A percentile compares a stretch with the other conserved stretches of the same genome.
Evolutionary conservation across 192 early-diverging fungal species (phyloP).

Genomic region (Coemansia pectinata): DNA sequence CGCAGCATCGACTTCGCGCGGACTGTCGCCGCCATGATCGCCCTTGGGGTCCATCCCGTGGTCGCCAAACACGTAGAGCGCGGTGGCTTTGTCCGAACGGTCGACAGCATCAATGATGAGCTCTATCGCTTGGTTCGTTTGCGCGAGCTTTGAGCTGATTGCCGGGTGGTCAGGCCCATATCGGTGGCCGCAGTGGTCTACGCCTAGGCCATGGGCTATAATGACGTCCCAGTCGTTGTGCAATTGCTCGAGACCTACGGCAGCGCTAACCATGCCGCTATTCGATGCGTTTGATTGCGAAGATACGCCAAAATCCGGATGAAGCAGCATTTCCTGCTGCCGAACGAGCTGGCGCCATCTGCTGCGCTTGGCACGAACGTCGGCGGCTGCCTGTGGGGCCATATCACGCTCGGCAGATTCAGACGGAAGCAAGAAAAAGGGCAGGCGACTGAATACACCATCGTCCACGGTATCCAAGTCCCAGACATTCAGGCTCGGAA

Average conservation of each 20-base stretch:
- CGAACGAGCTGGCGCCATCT: slow-evolving; percentile 36
- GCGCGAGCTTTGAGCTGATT: slow-evolving; percentile 81
- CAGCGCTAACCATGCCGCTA: slow-evolving; percentile 26
- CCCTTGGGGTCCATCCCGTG: slow-evolving; percentile 97
- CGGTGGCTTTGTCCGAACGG: slow-evolving; percentile 62
- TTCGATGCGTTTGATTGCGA: not conserved
- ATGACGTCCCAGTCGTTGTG: slow-evolving; percentile 70
- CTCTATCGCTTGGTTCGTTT: slow-evolving; percentile 82
- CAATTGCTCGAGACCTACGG: slow-evolving; percentile 24
- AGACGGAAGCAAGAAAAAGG: slow-evolving; percentile 37
- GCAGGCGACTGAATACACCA: slow-evolving; percentile 69
- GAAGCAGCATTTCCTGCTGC: slow-evolving; percentile 35
- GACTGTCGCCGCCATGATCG: slow-evolving; percentile 96
- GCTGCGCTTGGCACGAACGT: slow-evolving; percentile 13
- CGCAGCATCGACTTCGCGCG: slow-evolving; percentile 82
- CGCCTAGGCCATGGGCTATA: slow-evolving; percentile 92
- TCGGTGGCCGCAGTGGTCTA: slow-evolving; percentile 95
- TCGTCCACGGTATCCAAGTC: slow-evolving; percentile 96
- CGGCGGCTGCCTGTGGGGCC: not conserved
- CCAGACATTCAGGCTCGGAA: slow-evolving; percentile 74
- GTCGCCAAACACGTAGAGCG: slow-evolving; percentile 91
- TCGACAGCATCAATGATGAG: slow-evolving; percentile 66
- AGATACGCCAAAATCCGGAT: slow-evolving; percentile 20
- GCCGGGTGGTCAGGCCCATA: slow-evolving; percentile 84
- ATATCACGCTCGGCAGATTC: not conserved